phyloP scores from a whole-genome alignment of 345 rosid genomes.

The Psidium friedrichsthalianum region DNA sequence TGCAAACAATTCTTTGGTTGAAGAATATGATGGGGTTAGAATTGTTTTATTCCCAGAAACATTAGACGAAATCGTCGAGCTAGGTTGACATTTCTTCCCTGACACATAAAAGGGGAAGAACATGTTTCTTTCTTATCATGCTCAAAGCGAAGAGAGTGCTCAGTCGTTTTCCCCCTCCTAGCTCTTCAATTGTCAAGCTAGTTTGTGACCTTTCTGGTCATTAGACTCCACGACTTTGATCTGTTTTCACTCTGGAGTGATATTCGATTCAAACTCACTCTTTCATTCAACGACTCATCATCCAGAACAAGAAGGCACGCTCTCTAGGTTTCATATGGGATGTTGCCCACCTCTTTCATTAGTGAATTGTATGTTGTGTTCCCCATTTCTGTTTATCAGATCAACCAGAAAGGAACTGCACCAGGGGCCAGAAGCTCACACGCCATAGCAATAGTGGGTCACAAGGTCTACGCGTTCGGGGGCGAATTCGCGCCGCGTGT shows the following conservation, averaged over 20 bases:
- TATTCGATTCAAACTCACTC: neutral
- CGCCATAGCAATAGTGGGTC: slow-evolving; percentile 57
- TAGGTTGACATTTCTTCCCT: neutral
- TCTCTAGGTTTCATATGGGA: neutral
- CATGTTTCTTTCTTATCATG: neutral
- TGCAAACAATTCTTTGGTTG: neutral
- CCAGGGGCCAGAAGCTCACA: slow-evolving; percentile 96
- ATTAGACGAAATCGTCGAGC: neutral
- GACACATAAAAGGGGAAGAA: neutral
- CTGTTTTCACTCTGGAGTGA: neutral
- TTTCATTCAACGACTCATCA: neutral
- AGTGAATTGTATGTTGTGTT: neutral
- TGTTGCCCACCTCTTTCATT: neutral
- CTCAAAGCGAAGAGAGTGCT: neutral
- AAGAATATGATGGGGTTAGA: neutral
- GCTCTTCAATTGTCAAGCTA: neutral
- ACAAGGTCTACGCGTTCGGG: slow-evolving; percentile 63
- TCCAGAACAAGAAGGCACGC: neutral
- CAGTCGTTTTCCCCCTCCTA: neutral
- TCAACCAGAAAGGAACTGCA: slow-evolving; percentile 59
- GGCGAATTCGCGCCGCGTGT: slow-evolving; percentile 81
- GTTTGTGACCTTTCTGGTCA: neutral
- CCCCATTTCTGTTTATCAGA: slow-evolving; percentile 21
- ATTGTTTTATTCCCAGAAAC: neutral
- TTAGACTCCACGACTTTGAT: neutral